A percentile compares a stretch with the other conserved stretches of the same genome.
phyloP scores from a whole-genome alignment of 371 early-diverging fungal genomes.

The Lichtheimia corymbifera region DNA sequence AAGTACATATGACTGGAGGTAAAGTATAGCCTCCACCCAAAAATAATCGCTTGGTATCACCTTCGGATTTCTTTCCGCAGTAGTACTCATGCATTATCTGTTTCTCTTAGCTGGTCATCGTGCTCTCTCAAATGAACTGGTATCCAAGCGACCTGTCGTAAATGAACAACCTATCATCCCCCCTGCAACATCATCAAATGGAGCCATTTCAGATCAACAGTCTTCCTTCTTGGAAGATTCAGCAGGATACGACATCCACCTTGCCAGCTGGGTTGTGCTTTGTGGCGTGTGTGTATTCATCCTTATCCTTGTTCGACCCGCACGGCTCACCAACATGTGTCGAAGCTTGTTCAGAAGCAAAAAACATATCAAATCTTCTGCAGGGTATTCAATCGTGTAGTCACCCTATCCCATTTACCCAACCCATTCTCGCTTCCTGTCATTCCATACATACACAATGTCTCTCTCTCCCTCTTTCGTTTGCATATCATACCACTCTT shows the following conservation, averaged over 20 bases:
- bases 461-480: no score
- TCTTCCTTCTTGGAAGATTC: neutral
- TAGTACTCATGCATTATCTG: neutral
- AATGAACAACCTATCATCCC: neutral
- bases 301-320: constrained; percentile 10
- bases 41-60: no score
- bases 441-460: no score
- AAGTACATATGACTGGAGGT: constrained; percentile 41
- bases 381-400: constrained; percentile 9
- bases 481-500: no score
- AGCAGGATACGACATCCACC: neutral
- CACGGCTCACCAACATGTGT: constrained; percentile 4
- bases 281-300: constrained; percentile 6
- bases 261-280: constrained; percentile 6
- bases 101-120: constrained; percentile 3
- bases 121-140: constrained; percentile 8
- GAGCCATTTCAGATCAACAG: neutral
- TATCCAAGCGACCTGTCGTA: neutral
- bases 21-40: neutral
- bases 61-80: no score
- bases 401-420: neutral
- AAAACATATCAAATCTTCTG: neutral
- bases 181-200: neutral
- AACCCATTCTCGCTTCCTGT: neutral
- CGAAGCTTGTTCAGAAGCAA: neutral